A percentile compares a stretch with the other conserved stretches of the same genome.
phyloP scores from a whole-genome alignment of 495 filamentous ascomycete species.

The Hypomontagnella submonticulosa region DNA sequence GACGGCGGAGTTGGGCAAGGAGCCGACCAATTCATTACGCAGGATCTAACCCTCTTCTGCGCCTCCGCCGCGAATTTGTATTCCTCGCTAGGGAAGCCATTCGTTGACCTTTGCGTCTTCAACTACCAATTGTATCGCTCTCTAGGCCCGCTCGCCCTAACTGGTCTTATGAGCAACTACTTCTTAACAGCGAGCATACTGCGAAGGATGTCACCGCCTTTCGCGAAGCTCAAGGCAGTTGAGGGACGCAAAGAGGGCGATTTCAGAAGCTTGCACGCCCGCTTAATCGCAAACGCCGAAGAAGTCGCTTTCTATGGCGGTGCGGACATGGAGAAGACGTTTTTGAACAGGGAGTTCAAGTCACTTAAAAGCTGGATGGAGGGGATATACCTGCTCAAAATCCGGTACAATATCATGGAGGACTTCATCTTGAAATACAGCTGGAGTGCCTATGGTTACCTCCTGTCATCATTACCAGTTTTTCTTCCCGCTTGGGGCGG shows the following conservation, averaged over 20 bases:
- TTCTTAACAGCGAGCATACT: conserved; percentile 90
- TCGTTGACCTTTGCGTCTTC: conserved; percentile 95
- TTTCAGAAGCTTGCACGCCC: conserved; percentile 87
- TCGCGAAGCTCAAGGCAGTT: conserved; percentile 94
- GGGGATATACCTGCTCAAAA: conserved; percentile 93
- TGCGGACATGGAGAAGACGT: conserved; percentile 88
- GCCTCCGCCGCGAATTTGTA: conserved; percentile 91
- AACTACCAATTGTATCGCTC: conserved; percentile 96
- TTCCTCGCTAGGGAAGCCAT: conserved; percentile 94
- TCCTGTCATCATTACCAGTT: conserved; percentile 89
- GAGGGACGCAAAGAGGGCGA: conserved; percentile 94
- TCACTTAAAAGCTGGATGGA: conserved; percentile 96
- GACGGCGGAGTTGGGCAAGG: conserved; percentile 93
- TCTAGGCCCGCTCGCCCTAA: conserved; percentile 87
- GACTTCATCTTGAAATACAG: conserved; percentile 98
- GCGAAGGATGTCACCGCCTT: conserved; percentile 87
- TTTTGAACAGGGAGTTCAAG: conserved; percentile 89
- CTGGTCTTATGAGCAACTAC: conserved; percentile 89
- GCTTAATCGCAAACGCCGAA: conserved; percentile 95
- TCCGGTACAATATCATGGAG: conserved; percentile 98
- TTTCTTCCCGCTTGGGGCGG: conserved; percentile 97
- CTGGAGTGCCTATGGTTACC: conserved; percentile 97
- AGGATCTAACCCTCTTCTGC: conserved; percentile 96
- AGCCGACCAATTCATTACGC: conserved; percentile 97
- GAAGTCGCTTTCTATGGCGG: conserved; percentile 99